A percentile compares a stretch with the other conserved stretches of the same genome.
Conservation (phyloP, 78 protist genomes). For the Diacronema lutheri region DNA sequence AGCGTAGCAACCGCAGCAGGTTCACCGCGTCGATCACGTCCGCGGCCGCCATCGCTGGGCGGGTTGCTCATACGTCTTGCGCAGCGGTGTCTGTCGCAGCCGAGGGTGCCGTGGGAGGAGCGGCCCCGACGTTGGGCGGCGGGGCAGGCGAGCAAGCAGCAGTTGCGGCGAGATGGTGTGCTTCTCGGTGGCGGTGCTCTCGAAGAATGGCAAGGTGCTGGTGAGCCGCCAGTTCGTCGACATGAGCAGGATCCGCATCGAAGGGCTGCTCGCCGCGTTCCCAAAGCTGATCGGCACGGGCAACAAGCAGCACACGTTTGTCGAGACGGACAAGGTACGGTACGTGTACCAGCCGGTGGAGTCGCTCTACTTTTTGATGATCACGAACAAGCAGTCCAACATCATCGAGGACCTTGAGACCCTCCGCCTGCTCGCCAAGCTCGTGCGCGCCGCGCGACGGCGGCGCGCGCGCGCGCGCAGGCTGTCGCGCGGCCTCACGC, state of each 20-base stretch:
- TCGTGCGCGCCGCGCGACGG: background rate
- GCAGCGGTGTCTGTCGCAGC: too few species aligned
- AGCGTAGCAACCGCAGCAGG: too few species aligned
- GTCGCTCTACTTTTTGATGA: slow-evolving; percentile 70
- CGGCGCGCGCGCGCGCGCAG: background rate
- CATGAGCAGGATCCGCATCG: slow-evolving; percentile 74
- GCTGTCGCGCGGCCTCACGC: too few species aligned
- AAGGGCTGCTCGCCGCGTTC: slow-evolving; percentile 91
- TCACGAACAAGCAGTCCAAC: slow-evolving; percentile 88
- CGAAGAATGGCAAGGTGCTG: slow-evolving; percentile 30
- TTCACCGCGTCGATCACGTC: too few species aligned
- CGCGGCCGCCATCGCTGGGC: too few species aligned
- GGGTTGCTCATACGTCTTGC: too few species aligned
- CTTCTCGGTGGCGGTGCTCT: background rate
- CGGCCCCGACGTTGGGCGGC: too few species aligned
- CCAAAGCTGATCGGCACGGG: slow-evolving; percentile 85
- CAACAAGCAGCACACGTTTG: background rate
- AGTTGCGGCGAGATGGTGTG: background rate
- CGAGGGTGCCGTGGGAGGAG: too few species aligned
- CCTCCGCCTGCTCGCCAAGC: slow-evolving; percentile 71
- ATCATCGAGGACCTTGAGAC: slow-evolving; percentile 94
- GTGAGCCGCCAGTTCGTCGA: slow-evolving; percentile 91
- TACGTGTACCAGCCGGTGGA: slow-evolving; percentile 97
- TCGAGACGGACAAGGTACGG: slow-evolving; percentile 51
- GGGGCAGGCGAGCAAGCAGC: too few species aligned